Percentiles rank a stretch among this genome's conserved stretches.
Conservation (phyloP, 345 rosid genomes). For the Abelmoschus esculentus region DNA sequence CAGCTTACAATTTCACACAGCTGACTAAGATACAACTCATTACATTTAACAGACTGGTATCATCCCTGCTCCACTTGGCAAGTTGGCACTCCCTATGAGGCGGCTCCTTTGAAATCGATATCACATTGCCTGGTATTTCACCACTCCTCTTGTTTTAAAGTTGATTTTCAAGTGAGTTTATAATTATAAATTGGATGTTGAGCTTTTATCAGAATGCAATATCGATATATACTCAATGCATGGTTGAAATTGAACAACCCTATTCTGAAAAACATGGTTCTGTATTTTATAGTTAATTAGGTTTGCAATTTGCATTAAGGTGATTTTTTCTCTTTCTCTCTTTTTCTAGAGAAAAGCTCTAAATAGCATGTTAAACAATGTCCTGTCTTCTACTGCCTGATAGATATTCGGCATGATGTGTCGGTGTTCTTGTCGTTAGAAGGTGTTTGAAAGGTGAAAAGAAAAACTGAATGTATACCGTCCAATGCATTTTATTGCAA, state of each 20-base stretch:
- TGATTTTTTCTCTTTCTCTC: too few species aligned
- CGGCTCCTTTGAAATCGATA: slow-evolving; percentile 79
- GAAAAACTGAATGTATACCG: background rate
- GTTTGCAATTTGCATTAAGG: background rate
- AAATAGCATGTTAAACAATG: background rate
- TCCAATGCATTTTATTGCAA: background rate
- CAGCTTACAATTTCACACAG: too few species aligned
- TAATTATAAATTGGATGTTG: too few species aligned
- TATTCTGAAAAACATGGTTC: background rate
- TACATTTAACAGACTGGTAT: slow-evolving; percentile 33
- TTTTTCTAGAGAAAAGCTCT: background rate
- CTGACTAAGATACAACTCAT: too few species aligned
- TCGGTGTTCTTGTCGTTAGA: background rate
- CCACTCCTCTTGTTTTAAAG: background rate
- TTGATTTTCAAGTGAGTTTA: too few species aligned
- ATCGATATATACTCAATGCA: background rate
- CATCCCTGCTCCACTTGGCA: slow-evolving; percentile 80
- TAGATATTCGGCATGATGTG: background rate
- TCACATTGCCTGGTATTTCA: slow-evolving; percentile 18
- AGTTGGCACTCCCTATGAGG: slow-evolving; percentile 94
- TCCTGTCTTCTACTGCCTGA: background rate
- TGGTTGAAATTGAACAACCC: background rate
- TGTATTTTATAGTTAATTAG: background rate
- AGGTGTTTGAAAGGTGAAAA: background rate
- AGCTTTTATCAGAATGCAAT: too few species aligned